These are phyloP conservation scores for Meyerozyma elateridarum DNA, from an alignment of 1,139 yeast genomes.

Conservation along the genomic window DNA sequence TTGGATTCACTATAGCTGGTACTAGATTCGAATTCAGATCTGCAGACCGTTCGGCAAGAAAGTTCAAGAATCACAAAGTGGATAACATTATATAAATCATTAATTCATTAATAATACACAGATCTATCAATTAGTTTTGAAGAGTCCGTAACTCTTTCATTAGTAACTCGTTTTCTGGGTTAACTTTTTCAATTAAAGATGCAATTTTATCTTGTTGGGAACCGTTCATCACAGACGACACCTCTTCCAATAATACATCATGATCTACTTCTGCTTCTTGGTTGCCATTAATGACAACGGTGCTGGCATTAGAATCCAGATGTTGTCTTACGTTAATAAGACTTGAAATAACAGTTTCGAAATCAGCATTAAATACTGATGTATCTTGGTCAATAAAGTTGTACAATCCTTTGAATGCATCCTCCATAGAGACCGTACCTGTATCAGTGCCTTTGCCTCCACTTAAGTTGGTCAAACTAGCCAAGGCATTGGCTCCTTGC, in stretches of 20 bases:
- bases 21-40: slow-evolving; percentile 74
- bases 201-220: not conserved
- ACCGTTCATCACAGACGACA: not conserved
- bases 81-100: slow-evolving; percentile 51
- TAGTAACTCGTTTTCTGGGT: slow-evolving; percentile 2
- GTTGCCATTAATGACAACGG: slow-evolving; percentile 1
- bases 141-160: not conserved
- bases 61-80: slow-evolving; percentile 75
- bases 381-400: slow-evolving; percentile 23
- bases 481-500: slow-evolving; percentile 3
- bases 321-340: not conserved
- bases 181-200: not conserved
- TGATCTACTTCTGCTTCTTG: not conserved
- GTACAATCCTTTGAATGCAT: slow-evolving; percentile 24
- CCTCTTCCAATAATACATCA: not conserved
- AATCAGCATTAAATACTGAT: slow-evolving; percentile 23
- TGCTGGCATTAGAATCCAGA: slow-evolving; percentile 3
- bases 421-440: slow-evolving; percentile 22
- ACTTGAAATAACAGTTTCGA: slow-evolving; percentile 12
- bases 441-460: slow-evolving; percentile 2
- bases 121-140: not conserved
- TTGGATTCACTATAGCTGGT: slow-evolving; percentile 70
- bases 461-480: slow-evolving; percentile 7
- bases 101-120: too few species aligned
- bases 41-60: slow-evolving; percentile 78